Conservation (phyloP, 768 basidiomycete genomes). For the Calocybe cyanea region DNA sequence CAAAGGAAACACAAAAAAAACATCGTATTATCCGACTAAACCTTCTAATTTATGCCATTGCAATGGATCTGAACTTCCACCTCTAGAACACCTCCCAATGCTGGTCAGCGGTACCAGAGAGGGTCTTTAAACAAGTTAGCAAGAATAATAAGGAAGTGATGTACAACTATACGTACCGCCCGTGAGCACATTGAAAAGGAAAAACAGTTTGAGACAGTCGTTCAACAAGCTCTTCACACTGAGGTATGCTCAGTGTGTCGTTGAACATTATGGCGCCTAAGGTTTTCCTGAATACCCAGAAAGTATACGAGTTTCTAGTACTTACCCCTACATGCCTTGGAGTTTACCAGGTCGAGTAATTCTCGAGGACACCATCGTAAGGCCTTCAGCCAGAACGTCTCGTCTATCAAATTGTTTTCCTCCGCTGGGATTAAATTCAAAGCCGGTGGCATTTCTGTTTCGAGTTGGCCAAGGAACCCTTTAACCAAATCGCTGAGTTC, state of each 20-base stretch:
- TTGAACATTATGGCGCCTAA: slow-evolving; percentile 98
- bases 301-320: slow-evolving; percentile 5
- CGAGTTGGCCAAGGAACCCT: slow-evolving; percentile 61
- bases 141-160: slow-evolving; percentile 3
- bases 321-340: slow-evolving; percentile 92
- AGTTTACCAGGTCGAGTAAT: slow-evolving; percentile 83
- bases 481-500: slow-evolving; percentile 78
- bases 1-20: too few species aligned
- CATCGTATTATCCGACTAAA: too few species aligned
- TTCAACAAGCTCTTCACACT: slow-evolving; percentile 66
- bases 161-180: slow-evolving; percentile 56
- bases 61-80: slow-evolving; percentile 4
- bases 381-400: slow-evolving; percentile 62
- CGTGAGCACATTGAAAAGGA: slow-evolving; percentile 97
- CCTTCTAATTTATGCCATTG: slow-evolving; percentile 16
- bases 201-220: slow-evolving; percentile 70
- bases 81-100: slow-evolving; percentile 10
- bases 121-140: slow-evolving; percentile 24
- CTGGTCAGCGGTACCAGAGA: slow-evolving; percentile 37
- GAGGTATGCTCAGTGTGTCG: slow-evolving; percentile 62
- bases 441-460: slow-evolving; percentile 36
- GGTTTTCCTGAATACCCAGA: slow-evolving; percentile 1
- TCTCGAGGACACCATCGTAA: slow-evolving; percentile 80
- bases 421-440: not conserved
- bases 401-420: slow-evolving; percentile 15